Percentiles rank a stretch among this genome's conserved stretches.
phyloP scores from a whole-genome alignment of 1,139 yeast genomes.

The Debaryomycetaceae sp. region DNA sequence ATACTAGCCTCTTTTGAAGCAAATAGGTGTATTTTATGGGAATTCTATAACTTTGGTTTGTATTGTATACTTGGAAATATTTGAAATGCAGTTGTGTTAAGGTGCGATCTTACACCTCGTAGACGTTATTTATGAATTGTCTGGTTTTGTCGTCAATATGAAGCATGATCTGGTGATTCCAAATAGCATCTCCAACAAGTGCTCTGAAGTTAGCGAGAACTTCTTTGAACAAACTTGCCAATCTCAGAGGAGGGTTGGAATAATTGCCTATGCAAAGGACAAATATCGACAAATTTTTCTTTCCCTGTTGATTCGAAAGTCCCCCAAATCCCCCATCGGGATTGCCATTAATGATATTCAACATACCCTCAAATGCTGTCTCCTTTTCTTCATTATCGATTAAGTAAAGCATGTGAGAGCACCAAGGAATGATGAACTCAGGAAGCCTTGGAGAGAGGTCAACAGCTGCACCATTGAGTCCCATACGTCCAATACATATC shows the following conservation, averaged over 20 bases:
- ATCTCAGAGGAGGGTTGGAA: slow-evolving; percentile 44
- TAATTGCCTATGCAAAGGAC: slow-evolving; percentile 65
- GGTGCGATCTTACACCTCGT: slow-evolving; percentile 9
- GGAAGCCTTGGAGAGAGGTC: slow-evolving; percentile 53
- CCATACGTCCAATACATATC: slow-evolving; percentile 90
- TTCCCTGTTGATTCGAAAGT: slow-evolving; percentile 42
- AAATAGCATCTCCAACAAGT: slow-evolving; percentile 44
- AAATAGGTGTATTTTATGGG: too few relatives aligned
- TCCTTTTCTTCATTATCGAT: slow-evolving; percentile 81
- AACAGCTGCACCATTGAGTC: slow-evolving; percentile 58
- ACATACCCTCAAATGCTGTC: slow-evolving; percentile 74
- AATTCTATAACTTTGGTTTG: neutral
- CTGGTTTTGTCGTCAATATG: slow-evolving; percentile 32
- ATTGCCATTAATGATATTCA: slow-evolving; percentile 57
- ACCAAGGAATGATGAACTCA: slow-evolving; percentile 63
- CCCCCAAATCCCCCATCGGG: slow-evolving; percentile 62
- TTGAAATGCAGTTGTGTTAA: neutral
- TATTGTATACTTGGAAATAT: neutral
- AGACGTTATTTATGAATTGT: slow-evolving; percentile 17
- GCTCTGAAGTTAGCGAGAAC: slow-evolving; percentile 44
- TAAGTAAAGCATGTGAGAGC: slow-evolving; percentile 57
- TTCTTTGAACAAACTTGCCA: slow-evolving; percentile 43
- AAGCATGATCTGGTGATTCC: slow-evolving; percentile 28
- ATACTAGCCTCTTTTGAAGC: neutral
- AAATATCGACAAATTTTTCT: slow-evolving; percentile 50